phyloP scores from a whole-genome alignment of 352 stramenopile genomes.

The Globisporangium abappressorium region DNA sequence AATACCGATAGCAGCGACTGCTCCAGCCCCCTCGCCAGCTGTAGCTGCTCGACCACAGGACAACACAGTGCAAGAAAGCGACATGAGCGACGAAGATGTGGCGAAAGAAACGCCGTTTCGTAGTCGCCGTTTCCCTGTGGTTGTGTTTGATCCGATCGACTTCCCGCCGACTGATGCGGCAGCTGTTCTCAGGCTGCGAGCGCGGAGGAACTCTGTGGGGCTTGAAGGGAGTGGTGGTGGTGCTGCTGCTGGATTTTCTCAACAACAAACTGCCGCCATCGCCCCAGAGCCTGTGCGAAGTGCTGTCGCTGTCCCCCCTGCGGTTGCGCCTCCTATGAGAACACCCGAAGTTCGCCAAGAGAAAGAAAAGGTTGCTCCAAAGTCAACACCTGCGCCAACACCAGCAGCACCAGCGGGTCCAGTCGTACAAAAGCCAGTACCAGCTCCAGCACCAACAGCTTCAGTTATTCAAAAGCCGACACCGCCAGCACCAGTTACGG shows the following conservation, averaged over 20 bases:
- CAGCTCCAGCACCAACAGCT: not conserved
- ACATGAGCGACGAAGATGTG: not conserved
- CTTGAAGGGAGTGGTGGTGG: not conserved
- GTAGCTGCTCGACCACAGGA: not conserved
- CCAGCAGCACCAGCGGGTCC: not conserved
- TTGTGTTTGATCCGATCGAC: conserved; percentile 10
- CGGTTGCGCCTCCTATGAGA: not conserved
- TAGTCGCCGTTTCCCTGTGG: conserved; percentile 3
- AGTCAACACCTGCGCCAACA: not conserved
- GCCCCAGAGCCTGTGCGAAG: not conserved
- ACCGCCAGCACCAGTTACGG: no score
- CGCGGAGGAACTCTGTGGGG: not conserved
- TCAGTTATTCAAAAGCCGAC: not conserved
- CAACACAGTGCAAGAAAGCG: not conserved
- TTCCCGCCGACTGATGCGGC: not conserved
- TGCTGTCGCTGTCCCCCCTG: not conserved
- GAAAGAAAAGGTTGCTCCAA: not conserved
- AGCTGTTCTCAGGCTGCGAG: not conserved
- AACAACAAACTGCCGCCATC: not conserved
- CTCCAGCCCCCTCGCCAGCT: not conserved
- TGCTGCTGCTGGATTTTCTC: not conserved
- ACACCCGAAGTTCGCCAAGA: not conserved
- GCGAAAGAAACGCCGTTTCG: not conserved
- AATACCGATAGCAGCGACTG: not conserved
- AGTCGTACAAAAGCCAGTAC: not conserved